A percentile compares a stretch with the other conserved stretches of the same genome.
Evolutionary conservation across 2,329 filamentous ascomycete species (phyloP).

Genomic region (Hypoxylon sp.): DNA sequence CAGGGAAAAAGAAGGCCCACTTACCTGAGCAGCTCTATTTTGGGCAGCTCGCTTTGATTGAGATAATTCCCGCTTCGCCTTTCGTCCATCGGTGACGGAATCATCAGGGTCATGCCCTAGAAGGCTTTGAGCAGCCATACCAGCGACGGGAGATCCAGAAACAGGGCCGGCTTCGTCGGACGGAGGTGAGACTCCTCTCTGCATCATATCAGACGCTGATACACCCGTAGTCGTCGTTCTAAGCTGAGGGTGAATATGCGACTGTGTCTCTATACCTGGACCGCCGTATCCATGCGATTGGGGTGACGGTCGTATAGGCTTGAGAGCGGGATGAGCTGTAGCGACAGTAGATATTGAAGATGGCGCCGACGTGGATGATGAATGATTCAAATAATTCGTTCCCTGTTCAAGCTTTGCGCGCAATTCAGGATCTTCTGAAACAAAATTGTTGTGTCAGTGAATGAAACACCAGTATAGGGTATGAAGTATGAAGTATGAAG

Average conservation of each 20-base stretch:
- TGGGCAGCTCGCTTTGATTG: conserved; percentile 97
- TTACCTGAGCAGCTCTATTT: conserved; percentile 95
- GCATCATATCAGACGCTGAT: conserved; percentile 53
- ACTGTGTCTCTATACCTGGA: conserved; percentile 46
- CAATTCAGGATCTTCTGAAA: conserved; percentile 45
- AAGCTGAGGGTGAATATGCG: conserved; percentile 51
- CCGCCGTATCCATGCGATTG: conserved; percentile 51
- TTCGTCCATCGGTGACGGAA: conserved; percentile 69
- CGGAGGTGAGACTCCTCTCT: conserved; percentile 51
- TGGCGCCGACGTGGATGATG: conserved; percentile 41
- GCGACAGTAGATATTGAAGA: conserved; percentile 34
- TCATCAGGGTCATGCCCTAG: conserved; percentile 56
- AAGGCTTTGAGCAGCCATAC: conserved; percentile 54
- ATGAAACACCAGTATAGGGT: conserved; percentile 15
- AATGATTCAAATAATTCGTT: conserved; percentile 42
- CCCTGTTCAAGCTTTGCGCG: conserved; percentile 47
- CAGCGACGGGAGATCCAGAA: conserved; percentile 49
- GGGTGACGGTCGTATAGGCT: conserved; percentile 44
- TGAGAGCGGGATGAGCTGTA: conserved; percentile 41
- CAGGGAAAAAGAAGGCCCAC: conserved; percentile 53
- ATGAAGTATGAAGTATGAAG: conserved; percentile 7
- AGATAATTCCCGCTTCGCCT: conserved; percentile 91
- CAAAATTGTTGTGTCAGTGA: conserved; percentile 43
- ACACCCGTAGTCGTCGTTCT: conserved; percentile 47
- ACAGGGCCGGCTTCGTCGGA: conserved; percentile 52